Evolutionary conservation across 305 asterid genomes (phyloP), one percentile per base, ranked within the genome.

Genomic region (Fraxinus sp.): DNA sequence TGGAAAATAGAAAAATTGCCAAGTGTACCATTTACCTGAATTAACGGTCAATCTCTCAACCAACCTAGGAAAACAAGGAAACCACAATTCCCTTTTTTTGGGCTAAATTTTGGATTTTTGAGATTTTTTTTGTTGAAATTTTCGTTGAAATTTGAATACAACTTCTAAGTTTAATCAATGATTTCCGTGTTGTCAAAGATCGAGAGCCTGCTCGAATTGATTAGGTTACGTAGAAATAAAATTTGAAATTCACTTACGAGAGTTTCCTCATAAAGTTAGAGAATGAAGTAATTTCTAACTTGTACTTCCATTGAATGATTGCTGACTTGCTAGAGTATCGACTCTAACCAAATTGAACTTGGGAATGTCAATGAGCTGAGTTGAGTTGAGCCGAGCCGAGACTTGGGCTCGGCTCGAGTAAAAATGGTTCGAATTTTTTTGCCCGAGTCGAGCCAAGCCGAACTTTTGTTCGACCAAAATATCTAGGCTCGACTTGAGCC

Each of bases 1-100:
- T 71, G 33, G 35, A 37, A 14, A 83, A 75, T 33, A 66, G 35
- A 77, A 81, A 66, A 73, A 59, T 18, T 81, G 85, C 4, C 68
- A 35, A 75, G 79, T 37, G 74, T 85, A 78, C 39, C 39, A 78
- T 84, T 83, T 86, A 89, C 88, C 94, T 85, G 83, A 90, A 85
- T 88, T 91, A 90, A 90, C 92, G 93, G 90, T 84, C 87, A 36
- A 10, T 86, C 93, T 14, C 68, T 46, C 41, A 26, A 70, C 82
- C 77, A 39, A 64, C 70, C 62, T 57, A 70, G 68, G 68, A 14
- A 71, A 26, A 64, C 52, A 26, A 24, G 71, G 22, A 18, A 20
- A 57, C 74, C 8, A 7, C 11, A 18, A 4, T 18, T 7, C 24
- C 8, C 1, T 20, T 57, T 18, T 14, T 57, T 18, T 57, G 3